Conservation (phyloP, 805 yeast species). For the Myxozyma neotropica region DNA sequence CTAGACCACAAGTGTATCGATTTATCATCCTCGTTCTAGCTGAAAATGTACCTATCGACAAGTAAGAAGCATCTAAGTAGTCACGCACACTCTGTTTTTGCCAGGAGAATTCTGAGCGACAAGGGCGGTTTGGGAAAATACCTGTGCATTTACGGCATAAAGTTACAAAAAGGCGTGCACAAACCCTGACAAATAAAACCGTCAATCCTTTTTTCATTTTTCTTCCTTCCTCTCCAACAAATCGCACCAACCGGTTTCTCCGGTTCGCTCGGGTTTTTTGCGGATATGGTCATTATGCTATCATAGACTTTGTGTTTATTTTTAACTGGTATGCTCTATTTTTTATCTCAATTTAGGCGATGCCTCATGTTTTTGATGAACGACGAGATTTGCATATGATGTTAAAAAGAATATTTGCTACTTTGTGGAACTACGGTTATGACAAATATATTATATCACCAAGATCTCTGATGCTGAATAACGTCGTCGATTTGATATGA, state of each 20-base stretch:
- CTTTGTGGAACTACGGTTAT: slow-evolving; percentile 18
- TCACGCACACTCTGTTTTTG: too few species aligned
- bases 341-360: neutral
- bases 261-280: too few species aligned
- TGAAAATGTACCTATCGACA: too few species aligned
- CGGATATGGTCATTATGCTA: neutral
- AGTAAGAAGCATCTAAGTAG: too few species aligned
- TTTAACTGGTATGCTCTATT: too few species aligned
- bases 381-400: slow-evolving; percentile 12
- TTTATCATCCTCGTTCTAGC: neutral
- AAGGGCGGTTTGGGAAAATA: neutral
- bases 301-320: too few species aligned
- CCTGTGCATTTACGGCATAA: neutral
- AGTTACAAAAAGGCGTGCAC: neutral
- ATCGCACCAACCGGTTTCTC: neutral
- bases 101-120: neutral
- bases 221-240: neutral
- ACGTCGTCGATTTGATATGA: neutral
- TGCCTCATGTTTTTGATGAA: too few species aligned
- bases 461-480: slow-evolving; percentile 27
- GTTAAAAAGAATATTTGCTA: slow-evolving; percentile 26
- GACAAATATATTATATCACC: slow-evolving; percentile 25
- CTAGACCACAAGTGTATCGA: neutral
- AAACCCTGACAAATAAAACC: neutral
- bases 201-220: neutral